These are phyloP conservation scores for Rhododendron simsii DNA, from an alignment of 148 eudicot genomes.

Conservation along the genomic window DNA sequence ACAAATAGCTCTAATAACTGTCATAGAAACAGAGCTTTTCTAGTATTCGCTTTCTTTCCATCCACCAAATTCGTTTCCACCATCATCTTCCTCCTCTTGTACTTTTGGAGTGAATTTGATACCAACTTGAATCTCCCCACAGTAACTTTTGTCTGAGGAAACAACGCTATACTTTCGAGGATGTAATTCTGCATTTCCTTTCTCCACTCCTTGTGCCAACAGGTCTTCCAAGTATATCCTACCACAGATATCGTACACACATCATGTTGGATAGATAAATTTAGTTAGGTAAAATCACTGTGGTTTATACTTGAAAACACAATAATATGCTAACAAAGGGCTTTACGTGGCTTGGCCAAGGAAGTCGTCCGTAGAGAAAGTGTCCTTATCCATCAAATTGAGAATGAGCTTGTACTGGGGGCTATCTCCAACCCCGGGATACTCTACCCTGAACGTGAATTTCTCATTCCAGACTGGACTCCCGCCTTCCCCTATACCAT, in stretches of 20 bases:
- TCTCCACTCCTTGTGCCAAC: conserved; percentile 59
- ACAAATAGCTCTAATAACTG: background rate
- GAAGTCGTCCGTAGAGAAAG: conserved; percentile 64
- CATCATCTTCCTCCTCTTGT: conserved; percentile 11
- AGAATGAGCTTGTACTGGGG: conserved; percentile 37
- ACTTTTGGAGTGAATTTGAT: conserved; percentile 37
- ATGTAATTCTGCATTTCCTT: conserved; percentile 44
- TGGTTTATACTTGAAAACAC: background rate
- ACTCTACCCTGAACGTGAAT: conserved; percentile 52
- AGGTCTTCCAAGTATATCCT: conserved; percentile 69
- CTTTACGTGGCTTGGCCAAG: conserved; percentile 61
- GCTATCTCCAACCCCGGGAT: conserved; percentile 50
- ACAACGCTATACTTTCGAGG: conserved; percentile 56
- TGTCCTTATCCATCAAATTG: conserved; percentile 66
- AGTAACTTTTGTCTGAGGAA: conserved; percentile 28
- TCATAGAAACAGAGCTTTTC: background rate
- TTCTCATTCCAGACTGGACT: conserved; percentile 64
- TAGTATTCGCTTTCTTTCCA: conserved; percentile 33
- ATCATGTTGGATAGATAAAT: background rate
- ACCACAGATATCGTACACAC: background rate
- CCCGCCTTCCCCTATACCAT: conserved; percentile 51
- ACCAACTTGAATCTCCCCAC: conserved; percentile 58
- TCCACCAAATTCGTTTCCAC: conserved; percentile 30
- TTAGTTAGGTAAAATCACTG: background rate
- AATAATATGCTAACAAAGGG: background rate